Evolutionary conservation across 768 basidiomycete genomes (phyloP), one percentile per base, ranked within the genome.

Genomic region (Suillus placidus): DNA sequence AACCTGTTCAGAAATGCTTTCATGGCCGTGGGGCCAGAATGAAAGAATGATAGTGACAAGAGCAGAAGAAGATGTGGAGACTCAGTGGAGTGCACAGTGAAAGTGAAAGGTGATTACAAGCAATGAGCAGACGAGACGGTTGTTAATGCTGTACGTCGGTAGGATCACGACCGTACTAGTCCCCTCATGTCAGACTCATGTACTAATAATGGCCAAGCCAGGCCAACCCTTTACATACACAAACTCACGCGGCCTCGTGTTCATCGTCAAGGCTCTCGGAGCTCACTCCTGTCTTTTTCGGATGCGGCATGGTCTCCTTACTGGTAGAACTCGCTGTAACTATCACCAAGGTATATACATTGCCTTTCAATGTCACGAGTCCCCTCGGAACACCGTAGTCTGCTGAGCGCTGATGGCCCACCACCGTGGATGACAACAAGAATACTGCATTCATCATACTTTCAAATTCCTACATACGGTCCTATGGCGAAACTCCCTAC

Each of bases 1-100:
- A 94, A 80, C 73, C 92, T 87, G 74, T 85, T 85, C 77, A 94
- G 86, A 71, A 94, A 90, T 52, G 93, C 92, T 84, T 93, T 94
- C 92, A 94, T 94, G 76, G 77, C 67, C 43, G 64, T 26, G 47
- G 51, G 64, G 58, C 26, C 58, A 32, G 57, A 58, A 23, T 54
- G 52, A 16, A 42, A 20, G 40, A 26, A 30, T 13, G 18, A 18
- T 30, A 42, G 40, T 20, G 57, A 58, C 38, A 14, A 58, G 30
- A 38, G 30, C 16, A 20, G 18, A 60, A 42, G 18, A 42, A 42
- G 37, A 40, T 58, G 37, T 60, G 38, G n/a, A n/a, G n/a, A n/a
- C n/a, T n/a, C n/a, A n/a, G n/a, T n/a, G n/a, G 38, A 13, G 40
- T 26, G 26, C 26, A 26, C 6, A n/a, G 37, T 37, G 49, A 40